Percentiles rank a stretch among this genome's conserved stretches.
These are phyloP conservation scores for Scortechinia acanthostroma DNA, from an alignment of 2,329 filamentous ascomycete genomes.

Conservation along the genomic window DNA sequence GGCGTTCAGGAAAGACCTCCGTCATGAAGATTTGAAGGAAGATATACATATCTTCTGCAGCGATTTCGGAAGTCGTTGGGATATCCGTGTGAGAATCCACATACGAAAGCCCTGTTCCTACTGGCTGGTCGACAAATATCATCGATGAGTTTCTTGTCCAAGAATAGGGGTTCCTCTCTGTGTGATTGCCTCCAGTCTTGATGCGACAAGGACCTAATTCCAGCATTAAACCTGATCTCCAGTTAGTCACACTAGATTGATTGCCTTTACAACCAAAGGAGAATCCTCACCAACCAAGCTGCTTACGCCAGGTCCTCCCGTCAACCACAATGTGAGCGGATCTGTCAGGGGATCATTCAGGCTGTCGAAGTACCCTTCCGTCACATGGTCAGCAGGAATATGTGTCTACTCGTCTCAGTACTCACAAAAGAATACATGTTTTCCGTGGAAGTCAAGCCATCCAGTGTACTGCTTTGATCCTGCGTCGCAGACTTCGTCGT, in stretches of 20 bases:
- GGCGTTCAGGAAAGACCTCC: constrained; percentile 31
- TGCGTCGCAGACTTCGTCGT: constrained; percentile 12
- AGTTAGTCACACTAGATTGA: not conserved
- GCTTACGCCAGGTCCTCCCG: constrained; percentile 24
- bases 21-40: constrained; percentile 37
- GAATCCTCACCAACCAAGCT: constrained; percentile 13
- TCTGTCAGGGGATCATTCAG: constrained; percentile 8
- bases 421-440: constrained; percentile 11
- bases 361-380: constrained; percentile 13
- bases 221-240: constrained; percentile 21
- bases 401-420: no score
- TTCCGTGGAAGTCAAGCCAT: constrained; percentile 13
- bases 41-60: constrained; percentile 35
- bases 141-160: constrained; percentile 24
- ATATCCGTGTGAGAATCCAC: constrained; percentile 19
- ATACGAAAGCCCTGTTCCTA: constrained; percentile 26
- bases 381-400: no score
- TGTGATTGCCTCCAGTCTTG: constrained; percentile 23
- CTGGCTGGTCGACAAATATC: constrained; percentile 25
- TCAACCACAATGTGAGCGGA: constrained; percentile 28
- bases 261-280: no score
- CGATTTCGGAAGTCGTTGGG: constrained; percentile 27
- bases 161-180: constrained; percentile 24
- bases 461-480: constrained; percentile 15
- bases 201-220: constrained; percentile 25